Base-by-base conservation (phyloP, 2,329 filamentous ascomycete genomes). In the Phialocephala sp. region DNA sequence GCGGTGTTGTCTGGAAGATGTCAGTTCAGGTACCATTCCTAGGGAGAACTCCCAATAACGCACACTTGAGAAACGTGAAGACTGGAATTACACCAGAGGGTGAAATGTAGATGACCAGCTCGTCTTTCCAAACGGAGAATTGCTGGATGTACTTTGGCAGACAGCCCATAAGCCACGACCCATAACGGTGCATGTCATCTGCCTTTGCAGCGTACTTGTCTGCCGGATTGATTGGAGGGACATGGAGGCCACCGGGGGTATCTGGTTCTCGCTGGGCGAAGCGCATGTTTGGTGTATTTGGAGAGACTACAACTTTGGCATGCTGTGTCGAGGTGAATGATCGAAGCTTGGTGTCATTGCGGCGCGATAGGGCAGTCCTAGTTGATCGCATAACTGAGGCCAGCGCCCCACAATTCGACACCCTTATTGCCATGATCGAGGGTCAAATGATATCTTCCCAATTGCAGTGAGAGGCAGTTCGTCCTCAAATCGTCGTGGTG, bases 81-180 rank as follows among this genome's bases (percentile, higher is more conserved):
- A 97, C 91, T 45, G 95, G 95, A 72, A 97, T 87, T 73, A 98
- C 89, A 72, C 93, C 95, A 43, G 91, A 82, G 1, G 95, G 95
- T 57, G 92, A 85, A 76, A 98, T 95, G 81, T 96, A 94, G 79
- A 97, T 92, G 74, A 91, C 93, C 77, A 99, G 88, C 81, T 99
- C 95, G 78, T 99, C 95, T 83, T 99, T 99, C 95, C 95, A 99
- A 63, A 99, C 94, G 14, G 94, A 97, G 83, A 98, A 98, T 82
- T 99, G 95, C 83, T 99, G 96, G 75, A 99, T 88, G 81, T 97
- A 97, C 85, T 97, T 98, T 75, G 95, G 96, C 76, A 99, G 82
- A 80, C 92, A 97, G 72, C 93, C 94, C 88, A 99, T 94, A 76
- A 99, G 83, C 87, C 97, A 99, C 77, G 96, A 89, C 76, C 95